Percentiles rank a stretch among this genome's conserved stretches.
Conservation (phyloP, 805 yeast species). For the Pichia exigua region DNA sequence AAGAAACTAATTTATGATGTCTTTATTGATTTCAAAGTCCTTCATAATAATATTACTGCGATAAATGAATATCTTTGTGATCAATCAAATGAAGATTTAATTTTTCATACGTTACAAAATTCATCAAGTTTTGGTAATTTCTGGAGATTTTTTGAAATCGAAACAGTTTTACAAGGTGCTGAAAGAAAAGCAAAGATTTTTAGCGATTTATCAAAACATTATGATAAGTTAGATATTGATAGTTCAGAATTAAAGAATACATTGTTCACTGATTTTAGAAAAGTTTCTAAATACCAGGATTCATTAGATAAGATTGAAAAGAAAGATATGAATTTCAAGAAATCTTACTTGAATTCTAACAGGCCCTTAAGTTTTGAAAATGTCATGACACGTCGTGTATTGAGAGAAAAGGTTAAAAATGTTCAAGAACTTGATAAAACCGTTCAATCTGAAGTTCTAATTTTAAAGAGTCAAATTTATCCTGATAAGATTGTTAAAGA, state of each 20-base stretch:
- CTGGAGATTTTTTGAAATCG: conserved; percentile 28
- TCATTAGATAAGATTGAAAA: conserved; percentile 6
- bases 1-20: conserved; percentile 24
- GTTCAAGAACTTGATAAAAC: conserved; percentile 13
- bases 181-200: conserved; percentile 1
- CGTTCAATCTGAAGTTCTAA: conserved; percentile 20
- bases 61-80: conserved; percentile 19
- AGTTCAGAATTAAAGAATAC: conserved; percentile 2
- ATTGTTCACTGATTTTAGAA: conserved; percentile 6
- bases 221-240: not conserved
- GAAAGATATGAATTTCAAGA: not conserved
- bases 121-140: conserved; percentile 19
- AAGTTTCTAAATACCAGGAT: conserved; percentile 7
- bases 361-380: conserved; percentile 18
- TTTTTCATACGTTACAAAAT: conserved; percentile 17
- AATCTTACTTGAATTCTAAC: not conserved
- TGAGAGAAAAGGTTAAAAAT: conserved; percentile 12
- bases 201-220: not conserved
- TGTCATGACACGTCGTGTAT: conserved; percentile 11
- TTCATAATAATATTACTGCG: conserved; percentile 17
- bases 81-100: conserved; percentile 15
- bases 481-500: conserved; percentile 24
- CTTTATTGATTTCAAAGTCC: conserved; percentile 23
- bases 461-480: conserved; percentile 22
- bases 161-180: conserved; percentile 14